Base-by-base conservation (phyloP, 2,329 filamentous ascomycete genomes). In the Fusarium torreyae region DNA sequence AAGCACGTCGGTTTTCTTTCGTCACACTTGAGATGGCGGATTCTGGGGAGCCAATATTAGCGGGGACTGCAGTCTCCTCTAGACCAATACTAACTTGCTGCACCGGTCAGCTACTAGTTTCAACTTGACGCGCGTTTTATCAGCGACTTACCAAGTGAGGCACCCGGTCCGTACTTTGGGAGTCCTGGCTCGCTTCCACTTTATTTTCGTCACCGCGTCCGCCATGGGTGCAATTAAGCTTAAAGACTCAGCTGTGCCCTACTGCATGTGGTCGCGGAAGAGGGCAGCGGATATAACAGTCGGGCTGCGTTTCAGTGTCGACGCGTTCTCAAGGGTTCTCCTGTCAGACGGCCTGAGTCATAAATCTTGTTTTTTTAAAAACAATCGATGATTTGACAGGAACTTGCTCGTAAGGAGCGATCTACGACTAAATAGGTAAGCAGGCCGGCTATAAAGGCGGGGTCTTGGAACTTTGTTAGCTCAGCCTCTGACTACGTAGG, bases 81-180 rank as follows among this genome's bases (percentile, higher is more conserved):
- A 3, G 5, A 6, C 9, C 4, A 10, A 7, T 5, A 67, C 61
- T 8, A 10, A 66, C 61, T 60, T 66, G 61, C 57, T 63, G n/a
- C 15, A 3, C 1, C 1, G 3, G 9, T 66, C 15, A 66, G 62
- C 10, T 5, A 24, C 26, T 15, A 31, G 5, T 17, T 15, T 31
- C 11, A n/a, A 26, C 10, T 10, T 18, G 17, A 9, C 17, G 3
- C 0, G 2, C 3, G 1, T 15, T 7, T 6, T 1, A 5, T 9
- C 3, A 6, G 6, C 0, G 14, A 38, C 63, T 18, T 14, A 67
- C 64, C 64, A 67, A 1, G 64, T 67, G 24, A 28, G 42, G n/a
- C 64, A 67, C 8, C 64, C 64, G 6, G 64, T 67, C n/a, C 57
- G 53, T 11, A 67, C 63, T 1, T 67, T 67, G 1, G 63, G 64